Percentiles rank a stretch among this genome's conserved stretches.
These are phyloP conservation scores for Sporisorium graminicola DNA, from an alignment of 1,284 basidiomycete genomes.

Conservation along the genomic window DNA sequence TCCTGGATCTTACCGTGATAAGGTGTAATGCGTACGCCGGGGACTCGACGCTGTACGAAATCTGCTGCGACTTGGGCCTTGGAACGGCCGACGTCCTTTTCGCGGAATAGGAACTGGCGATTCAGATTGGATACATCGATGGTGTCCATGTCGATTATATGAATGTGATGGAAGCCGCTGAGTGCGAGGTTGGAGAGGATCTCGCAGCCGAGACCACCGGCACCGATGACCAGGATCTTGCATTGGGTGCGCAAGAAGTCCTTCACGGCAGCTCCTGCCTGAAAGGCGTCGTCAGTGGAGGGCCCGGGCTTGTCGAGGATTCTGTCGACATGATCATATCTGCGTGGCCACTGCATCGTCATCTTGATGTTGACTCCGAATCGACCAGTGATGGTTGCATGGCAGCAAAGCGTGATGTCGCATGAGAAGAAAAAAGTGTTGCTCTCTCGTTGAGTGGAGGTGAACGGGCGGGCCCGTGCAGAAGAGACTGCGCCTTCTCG, in stretches of 20 bases:
- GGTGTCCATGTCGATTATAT: constrained; percentile 99
- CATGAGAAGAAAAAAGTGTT: constrained; percentile 1
- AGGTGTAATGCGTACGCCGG: constrained; percentile 93
- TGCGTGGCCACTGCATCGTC: constrained; percentile 14
- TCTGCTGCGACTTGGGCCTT: constrained; percentile 95
- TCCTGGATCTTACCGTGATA: constrained; percentile 99
- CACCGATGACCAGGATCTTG: constrained; percentile 92
- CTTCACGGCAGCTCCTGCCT: constrained; percentile 76
- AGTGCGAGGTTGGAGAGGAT: constrained; percentile 66
- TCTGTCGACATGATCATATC: constrained; percentile 72
- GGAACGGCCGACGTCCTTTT: constrained; percentile 89
- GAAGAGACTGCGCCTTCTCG: background rate
- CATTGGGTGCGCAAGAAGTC: constrained; percentile 83
- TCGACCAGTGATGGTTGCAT: background rate
- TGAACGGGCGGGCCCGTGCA: background rate
- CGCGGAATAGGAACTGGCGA: constrained; percentile 95
- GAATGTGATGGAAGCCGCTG: constrained; percentile 95
- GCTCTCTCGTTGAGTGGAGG: constrained; percentile 8
- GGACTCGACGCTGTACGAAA: constrained; percentile 85
- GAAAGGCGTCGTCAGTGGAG: constrained; percentile 56
- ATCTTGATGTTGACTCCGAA: background rate
- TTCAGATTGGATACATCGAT: constrained; percentile 99
- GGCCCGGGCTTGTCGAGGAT: constrained; percentile 81
- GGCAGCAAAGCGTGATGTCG: background rate
- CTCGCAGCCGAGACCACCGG: constrained; percentile 68